A percentile compares a stretch with the other conserved stretches of the same genome.
phyloP scores from a whole-genome alignment of 768 basidiomycete species.

The Cytidiella melzeri region DNA sequence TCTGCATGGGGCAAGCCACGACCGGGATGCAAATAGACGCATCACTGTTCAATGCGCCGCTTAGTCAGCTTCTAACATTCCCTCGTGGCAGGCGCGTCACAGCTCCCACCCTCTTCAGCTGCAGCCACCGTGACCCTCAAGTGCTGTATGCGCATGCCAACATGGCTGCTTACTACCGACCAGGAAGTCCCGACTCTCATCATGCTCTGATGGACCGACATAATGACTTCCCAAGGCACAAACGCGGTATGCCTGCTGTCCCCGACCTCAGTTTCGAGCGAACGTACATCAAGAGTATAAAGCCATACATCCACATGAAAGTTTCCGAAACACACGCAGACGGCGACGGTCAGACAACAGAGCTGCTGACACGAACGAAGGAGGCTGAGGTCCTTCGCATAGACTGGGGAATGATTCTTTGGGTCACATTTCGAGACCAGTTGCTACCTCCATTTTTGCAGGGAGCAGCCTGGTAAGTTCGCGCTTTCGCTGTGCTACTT shows the following conservation, averaged over 20 bases:
- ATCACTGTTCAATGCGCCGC: neutral
- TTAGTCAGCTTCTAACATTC: neutral
- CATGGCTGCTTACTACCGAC: neutral
- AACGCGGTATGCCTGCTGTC: conserved; percentile 43
- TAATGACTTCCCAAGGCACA: conserved; percentile 16
- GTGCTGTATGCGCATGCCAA: no score
- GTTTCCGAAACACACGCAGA: conserved; percentile 7
- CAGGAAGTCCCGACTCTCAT: neutral
- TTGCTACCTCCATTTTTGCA: conserved; percentile 62
- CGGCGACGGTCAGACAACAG: conserved; percentile 26
- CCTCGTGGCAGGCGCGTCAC: neutral
- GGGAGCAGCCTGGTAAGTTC: conserved; percentile 57
- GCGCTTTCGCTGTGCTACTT: neutral
- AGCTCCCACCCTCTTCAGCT: neutral
- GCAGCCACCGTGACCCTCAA: no score
- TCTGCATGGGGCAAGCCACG: no score
- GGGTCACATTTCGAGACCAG: conserved; percentile 65
- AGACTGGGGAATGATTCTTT: conserved; percentile 51
- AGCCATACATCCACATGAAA: conserved; percentile 42
- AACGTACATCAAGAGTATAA: conserved; percentile 59
- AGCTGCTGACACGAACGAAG: conserved; percentile 16
- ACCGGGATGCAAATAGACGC: no score
- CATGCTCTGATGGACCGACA: neutral
- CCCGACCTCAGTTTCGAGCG: conserved; percentile 77
- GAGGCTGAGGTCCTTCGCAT: conserved; percentile 26